Evolutionary conservation across 2,329 filamentous ascomycete genomes (phyloP), one percentile per base, ranked within the genome.

Genomic region (Trichoderma semiorbis): DNA sequence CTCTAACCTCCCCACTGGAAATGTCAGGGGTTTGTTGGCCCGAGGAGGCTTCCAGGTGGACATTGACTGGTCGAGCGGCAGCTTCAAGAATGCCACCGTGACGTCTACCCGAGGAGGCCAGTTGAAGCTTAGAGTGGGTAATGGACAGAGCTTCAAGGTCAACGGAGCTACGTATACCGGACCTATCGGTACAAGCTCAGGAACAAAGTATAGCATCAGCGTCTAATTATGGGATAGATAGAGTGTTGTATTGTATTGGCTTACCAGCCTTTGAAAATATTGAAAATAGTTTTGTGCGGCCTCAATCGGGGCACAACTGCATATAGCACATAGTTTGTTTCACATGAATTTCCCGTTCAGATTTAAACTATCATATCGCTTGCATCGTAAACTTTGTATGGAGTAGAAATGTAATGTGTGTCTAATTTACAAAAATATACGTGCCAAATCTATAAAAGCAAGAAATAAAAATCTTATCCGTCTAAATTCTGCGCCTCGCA

Each of bases 401-500:
- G 11, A 18, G 55, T 58, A 32, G 28, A 18, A 21, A 18, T 10
- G 26, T 39, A 28, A 30, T 30, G 14, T 58, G 3, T 36, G 10
- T 14, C 6, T 14, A 5, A 36, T 28, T 55, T 36, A 66, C 53
- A 69, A 61, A 47, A 26, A 21, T 61, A 69, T 61, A 61, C 28
- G n/a, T 43, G 18, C 18, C 16, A 67, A 30, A 21, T 36, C 7
- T 61, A 62, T 36, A 16, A 39, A 21, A 21, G 34, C 12, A 62
- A 57, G 39, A 7, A 32, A 53, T n/a, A 53, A 6, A 55, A 26
- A 7, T 8, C 21, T 43, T 57, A 62, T 53, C 57, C 77, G 30
- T 79, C 79, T 34, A 80, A 72, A 34, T 76, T 79, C 70, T 82
- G 79, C 39, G 77, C 78, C 77, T 83, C 78, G 71, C 83, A 84